A percentile compares a stretch with the other conserved stretches of the same genome.
These are phyloP conservation scores for Silene coronaria DNA, from an alignment of 179 eudicot genomes.

Conservation along the genomic window DNA sequence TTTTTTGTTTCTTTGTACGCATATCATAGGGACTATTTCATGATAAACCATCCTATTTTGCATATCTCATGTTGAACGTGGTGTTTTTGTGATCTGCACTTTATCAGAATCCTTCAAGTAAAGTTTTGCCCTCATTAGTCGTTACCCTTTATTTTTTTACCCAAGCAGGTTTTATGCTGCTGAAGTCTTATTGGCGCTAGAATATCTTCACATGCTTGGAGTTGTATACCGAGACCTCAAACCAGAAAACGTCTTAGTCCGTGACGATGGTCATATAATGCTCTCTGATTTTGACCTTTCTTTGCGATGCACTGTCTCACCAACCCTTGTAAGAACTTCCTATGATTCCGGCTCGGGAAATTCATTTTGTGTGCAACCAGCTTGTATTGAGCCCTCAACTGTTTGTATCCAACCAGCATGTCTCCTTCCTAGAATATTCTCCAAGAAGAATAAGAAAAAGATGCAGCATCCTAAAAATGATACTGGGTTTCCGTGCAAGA, in stretches of 20 bases:
- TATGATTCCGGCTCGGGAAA: slow-evolving; percentile 41
- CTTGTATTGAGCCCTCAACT: slow-evolving; percentile 67
- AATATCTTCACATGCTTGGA: slow-evolving; percentile 92
- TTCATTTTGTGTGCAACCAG: slow-evolving; percentile 70
- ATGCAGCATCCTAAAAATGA: slow-evolving; percentile 37
- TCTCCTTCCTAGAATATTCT: slow-evolving; percentile 62
- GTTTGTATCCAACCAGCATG: slow-evolving; percentile 70
- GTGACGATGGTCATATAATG: slow-evolving; percentile 92
- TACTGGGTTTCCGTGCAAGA: slow-evolving; percentile 20
- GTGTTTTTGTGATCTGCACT: background rate
- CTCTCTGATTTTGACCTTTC: slow-evolving; percentile 87
- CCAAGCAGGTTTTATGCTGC: slow-evolving; percentile 81
- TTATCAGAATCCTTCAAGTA: background rate
- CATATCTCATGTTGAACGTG: background rate
- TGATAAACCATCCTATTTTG: background rate
- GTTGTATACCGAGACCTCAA: slow-evolving; percentile 77
- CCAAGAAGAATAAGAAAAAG: slow-evolving; percentile 60
- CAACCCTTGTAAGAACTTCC: slow-evolving; percentile 55
- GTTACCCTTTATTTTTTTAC: background rate
- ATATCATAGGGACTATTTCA: background rate
- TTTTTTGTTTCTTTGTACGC: background rate
- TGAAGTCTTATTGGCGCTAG: slow-evolving; percentile 75
- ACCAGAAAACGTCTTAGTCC: slow-evolving; percentile 84
- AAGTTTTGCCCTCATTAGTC: slow-evolving; percentile 3
- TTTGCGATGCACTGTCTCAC: slow-evolving; percentile 64